Evolutionary conservation across 2,329 filamentous ascomycete species (phyloP).

Genomic region (Talaromyces islandicus): DNA sequence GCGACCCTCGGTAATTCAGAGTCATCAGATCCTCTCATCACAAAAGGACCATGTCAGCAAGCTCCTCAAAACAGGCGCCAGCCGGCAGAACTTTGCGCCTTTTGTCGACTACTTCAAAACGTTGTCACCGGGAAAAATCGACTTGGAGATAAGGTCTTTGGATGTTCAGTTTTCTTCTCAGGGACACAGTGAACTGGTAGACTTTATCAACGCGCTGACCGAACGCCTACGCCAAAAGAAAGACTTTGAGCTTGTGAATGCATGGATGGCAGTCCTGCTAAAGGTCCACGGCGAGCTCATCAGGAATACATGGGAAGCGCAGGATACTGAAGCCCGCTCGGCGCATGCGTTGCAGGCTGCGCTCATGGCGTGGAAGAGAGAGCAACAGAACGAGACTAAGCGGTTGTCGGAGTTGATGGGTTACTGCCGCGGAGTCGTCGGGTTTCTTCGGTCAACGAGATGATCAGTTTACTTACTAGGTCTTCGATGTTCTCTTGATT

Average conservation of each 20-base stretch:
- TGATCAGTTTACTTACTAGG: background rate
- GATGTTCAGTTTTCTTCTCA: conserved; percentile 35
- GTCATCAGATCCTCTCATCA: conserved; percentile 29
- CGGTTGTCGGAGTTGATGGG: conserved; percentile 72
- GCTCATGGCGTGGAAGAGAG: conserved; percentile 63
- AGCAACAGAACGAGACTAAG: conserved; percentile 65
- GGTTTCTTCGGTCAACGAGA: conserved; percentile 61
- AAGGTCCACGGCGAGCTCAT: conserved; percentile 66
- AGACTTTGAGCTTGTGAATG: conserved; percentile 91
- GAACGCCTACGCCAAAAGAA: conserved; percentile 59
- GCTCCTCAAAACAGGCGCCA: conserved; percentile 41
- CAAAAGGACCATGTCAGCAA: conserved; percentile 39
- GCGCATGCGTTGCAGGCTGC: conserved; percentile 53
- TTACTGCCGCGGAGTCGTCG: conserved; percentile 80
- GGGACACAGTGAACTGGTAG: conserved; percentile 61
- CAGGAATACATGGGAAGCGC: conserved; percentile 14
- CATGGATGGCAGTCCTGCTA: conserved; percentile 95
- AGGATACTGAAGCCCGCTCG: conserved; percentile 29
- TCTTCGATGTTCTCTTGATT: background rate
- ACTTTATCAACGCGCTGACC: conserved; percentile 78
- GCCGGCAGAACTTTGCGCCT: conserved; percentile 55
- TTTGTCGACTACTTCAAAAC: conserved; percentile 76
- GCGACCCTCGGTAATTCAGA: conserved; percentile 64
- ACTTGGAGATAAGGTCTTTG: conserved; percentile 84
- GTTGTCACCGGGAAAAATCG: conserved; percentile 76